Percentiles rank a stretch among this genome's conserved stretches.
Conservation (phyloP, 2,329 filamentous ascomycete species). For the Ceratocystis cacaofunesta region DNA sequence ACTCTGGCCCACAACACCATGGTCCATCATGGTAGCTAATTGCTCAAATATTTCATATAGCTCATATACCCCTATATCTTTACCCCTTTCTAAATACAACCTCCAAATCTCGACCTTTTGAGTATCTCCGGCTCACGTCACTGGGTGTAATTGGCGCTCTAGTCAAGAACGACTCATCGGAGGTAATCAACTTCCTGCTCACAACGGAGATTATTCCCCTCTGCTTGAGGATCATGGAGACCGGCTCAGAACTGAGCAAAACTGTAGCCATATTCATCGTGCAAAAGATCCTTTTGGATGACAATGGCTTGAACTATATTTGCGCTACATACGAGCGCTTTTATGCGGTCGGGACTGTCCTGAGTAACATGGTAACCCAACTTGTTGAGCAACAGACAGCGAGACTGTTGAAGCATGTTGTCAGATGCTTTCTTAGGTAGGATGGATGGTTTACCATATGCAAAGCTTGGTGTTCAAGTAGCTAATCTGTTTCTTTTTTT, state of each 20-base stretch:
- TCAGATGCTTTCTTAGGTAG: slow-evolving; percentile 88
- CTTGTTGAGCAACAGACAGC: slow-evolving; percentile 96
- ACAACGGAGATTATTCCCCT: slow-evolving; percentile 98
- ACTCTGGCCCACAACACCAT: background rate
- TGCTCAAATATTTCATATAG: slow-evolving; percentile 31
- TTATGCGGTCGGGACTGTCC: slow-evolving; percentile 90
- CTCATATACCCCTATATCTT: slow-evolving; percentile 91
- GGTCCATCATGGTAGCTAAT: background rate
- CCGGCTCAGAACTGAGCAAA: slow-evolving; percentile 93
- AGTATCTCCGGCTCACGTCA: slow-evolving; percentile 90
- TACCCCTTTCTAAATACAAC: slow-evolving; percentile 98
- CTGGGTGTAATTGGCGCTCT: slow-evolving; percentile 92
- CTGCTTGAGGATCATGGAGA: slow-evolving; percentile 98
- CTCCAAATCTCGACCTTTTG: slow-evolving; percentile 92
- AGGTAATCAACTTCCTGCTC: slow-evolving; percentile 96
- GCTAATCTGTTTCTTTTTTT: background rate
- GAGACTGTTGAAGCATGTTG: slow-evolving; percentile 88
- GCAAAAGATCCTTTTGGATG: slow-evolving; percentile 94
- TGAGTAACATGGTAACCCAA: slow-evolving; percentile 98
- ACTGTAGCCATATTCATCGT: slow-evolving; percentile 99
- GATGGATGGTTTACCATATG: slow-evolving; percentile 22
- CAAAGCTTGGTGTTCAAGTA: no score
- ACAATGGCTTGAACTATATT: slow-evolving; percentile 93
- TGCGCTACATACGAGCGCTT: slow-evolving; percentile 98
- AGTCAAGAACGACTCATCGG: slow-evolving; percentile 96